These are phyloP conservation scores for Staphylotrichum tortipilum DNA, from an alignment of 495 filamentous ascomycete species.

Conservation along the genomic window DNA sequence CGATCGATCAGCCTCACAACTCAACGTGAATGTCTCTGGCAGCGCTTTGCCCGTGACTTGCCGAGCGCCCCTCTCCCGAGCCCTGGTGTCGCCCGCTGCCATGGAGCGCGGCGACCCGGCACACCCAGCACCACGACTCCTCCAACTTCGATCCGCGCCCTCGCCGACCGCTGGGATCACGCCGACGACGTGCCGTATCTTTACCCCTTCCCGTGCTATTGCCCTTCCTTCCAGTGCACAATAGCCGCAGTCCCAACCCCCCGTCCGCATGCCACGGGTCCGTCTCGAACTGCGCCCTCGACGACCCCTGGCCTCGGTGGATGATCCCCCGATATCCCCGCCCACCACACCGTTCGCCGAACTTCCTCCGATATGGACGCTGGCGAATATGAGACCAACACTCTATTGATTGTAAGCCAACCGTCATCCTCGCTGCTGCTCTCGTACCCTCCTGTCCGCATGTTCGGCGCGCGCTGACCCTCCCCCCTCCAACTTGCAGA, in stretches of 20 bases:
- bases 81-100: conserved; percentile 15
- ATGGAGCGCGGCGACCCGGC: conserved; percentile 23
- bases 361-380: conserved; percentile 43
- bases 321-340: conserved; percentile 13
- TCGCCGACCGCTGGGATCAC: background rate
- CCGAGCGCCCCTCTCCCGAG: conserved; percentile 1
- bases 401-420: conserved; percentile 42
- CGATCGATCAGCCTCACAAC: too few relatives aligned
- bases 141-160: conserved; percentile 8
- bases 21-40: conserved; percentile 13
- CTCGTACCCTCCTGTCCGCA: too few relatives aligned
- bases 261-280: conserved; percentile 14
- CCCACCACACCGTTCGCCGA: conserved; percentile 11
- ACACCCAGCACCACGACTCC: conserved; percentile 18
- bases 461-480: too few relatives aligned
- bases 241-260: too few relatives aligned
- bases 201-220: background rate
- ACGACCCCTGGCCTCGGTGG: conserved; percentile 17
- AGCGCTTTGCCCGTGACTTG: conserved; percentile 11
- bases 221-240: background rate
- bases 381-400: conserved; percentile 47
- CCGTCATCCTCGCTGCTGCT: too few relatives aligned
- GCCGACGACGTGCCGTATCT: background rate
- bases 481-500: too few relatives aligned
- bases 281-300: conserved; percentile 6